A percentile compares a stretch with the other conserved stretches of the same genome.
phyloP scores from a whole-genome alignment of 495 filamentous ascomycete species.

The Cairneyella variabilis region DNA sequence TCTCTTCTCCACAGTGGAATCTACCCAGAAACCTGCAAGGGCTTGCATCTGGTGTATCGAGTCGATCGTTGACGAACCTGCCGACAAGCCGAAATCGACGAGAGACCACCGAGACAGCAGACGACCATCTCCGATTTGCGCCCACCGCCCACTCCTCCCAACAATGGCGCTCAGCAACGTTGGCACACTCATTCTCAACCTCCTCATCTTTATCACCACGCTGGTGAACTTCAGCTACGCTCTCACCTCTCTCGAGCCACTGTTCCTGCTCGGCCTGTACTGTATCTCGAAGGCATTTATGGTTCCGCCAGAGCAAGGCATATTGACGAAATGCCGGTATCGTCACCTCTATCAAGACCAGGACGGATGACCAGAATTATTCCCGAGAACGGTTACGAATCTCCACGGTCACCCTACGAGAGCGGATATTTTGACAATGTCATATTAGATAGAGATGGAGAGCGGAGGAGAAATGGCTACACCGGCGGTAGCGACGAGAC shows the following conservation, averaged over 20 bases:
- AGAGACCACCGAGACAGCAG: not conserved
- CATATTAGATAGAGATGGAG: constrained; percentile 1
- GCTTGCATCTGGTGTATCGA: too few relatives aligned
- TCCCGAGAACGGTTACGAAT: constrained; percentile 24
- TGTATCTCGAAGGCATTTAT: constrained; percentile 29
- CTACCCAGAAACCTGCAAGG: too few relatives aligned
- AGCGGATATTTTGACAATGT: not conserved
- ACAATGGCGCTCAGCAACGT: constrained; percentile 36
- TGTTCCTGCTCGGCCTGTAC: constrained; percentile 30
- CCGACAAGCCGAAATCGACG: not conserved
- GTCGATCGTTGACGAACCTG: not conserved
- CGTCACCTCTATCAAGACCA: constrained; percentile 15
- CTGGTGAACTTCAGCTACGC: constrained; percentile 36
- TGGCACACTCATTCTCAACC: constrained; percentile 33
- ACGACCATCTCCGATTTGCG: not conserved
- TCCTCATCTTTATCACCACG: constrained; percentile 36
- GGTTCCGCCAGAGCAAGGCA: constrained; percentile 26
- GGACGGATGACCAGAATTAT: constrained; percentile 9
- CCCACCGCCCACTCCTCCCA: not conserved
- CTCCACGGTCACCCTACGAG: constrained; percentile 6
- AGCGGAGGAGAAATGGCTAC: constrained; percentile 6
- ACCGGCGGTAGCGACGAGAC: not conserved
- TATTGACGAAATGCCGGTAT: constrained; percentile 20
- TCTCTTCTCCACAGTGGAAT: not conserved
- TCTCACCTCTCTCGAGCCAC: constrained; percentile 31